Evolutionary conservation across 2,329 filamentous ascomycete genomes (phyloP).

Genomic region (Piedraia hortae): DNA sequence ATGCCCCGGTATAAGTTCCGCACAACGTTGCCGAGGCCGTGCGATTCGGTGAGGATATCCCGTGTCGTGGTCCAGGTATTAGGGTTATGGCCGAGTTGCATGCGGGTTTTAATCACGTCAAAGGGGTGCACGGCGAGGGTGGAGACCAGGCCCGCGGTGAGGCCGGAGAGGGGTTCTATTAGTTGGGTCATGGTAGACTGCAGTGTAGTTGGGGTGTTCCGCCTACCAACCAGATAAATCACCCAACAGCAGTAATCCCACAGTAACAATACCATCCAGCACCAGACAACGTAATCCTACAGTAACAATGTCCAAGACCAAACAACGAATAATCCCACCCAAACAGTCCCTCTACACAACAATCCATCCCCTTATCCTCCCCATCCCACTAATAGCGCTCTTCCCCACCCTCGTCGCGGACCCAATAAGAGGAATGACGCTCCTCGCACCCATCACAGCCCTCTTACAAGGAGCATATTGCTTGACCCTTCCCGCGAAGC

Average conservation of each 20-base stretch:
- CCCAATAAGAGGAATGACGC: slow-evolving; percentile 35
- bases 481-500: too few species aligned
- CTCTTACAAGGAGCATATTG: slow-evolving; percentile 34
- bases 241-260: too few species aligned
- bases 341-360: too few species aligned
- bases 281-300: too few species aligned
- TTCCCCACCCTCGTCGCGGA: slow-evolving; percentile 42
- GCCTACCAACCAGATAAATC: too few species aligned
- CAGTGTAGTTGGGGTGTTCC: too few species aligned
- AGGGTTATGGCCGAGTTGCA: slow-evolving; percentile 28
- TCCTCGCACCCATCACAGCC: slow-evolving; percentile 32
- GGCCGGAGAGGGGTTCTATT: slow-evolving; percentile 69
- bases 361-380: too few species aligned
- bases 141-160: slow-evolving; percentile 63
- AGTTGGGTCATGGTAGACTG: too few species aligned
- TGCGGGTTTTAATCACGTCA: slow-evolving; percentile 84
- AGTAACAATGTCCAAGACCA: too few species aligned
- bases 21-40: slow-evolving; percentile 3
- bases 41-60: slow-evolving; percentile 8
- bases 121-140: slow-evolving; percentile 77
- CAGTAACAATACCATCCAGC: too few species aligned
- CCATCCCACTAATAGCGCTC: too few species aligned
- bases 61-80: slow-evolving; percentile 8
- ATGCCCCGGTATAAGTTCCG: slow-evolving; percentile 63
- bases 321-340: too few species aligned